These are phyloP conservation scores for Kodamaea sp. DNA, from an alignment of 1,139 yeast genomes.

Conservation along the genomic window DNA sequence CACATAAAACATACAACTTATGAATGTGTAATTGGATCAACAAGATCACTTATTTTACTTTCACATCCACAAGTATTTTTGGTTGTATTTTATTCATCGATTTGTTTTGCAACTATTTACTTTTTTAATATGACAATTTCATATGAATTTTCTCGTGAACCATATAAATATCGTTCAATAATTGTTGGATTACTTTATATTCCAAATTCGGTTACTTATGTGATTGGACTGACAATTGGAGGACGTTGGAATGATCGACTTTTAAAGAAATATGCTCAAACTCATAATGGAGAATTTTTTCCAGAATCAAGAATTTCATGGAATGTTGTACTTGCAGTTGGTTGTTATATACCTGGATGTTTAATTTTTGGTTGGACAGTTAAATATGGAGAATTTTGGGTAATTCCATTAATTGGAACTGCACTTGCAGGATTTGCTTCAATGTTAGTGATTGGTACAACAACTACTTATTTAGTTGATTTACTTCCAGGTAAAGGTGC, in stretches of 20 bases:
- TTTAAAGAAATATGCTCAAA: slow-evolving; percentile 49
- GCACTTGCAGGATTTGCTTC: slow-evolving; percentile 79
- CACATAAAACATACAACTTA: slow-evolving; percentile 25
- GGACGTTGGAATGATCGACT: slow-evolving; percentile 77
- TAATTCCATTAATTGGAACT: slow-evolving; percentile 72
- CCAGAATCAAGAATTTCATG: slow-evolving; percentile 82
- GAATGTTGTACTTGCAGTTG: slow-evolving; percentile 65
- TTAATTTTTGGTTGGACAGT: slow-evolving; percentile 83
- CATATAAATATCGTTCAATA: slow-evolving; percentile 65
- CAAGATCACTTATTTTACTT: slow-evolving; percentile 50
- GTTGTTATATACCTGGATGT: slow-evolving; percentile 60
- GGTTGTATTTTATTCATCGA: slow-evolving; percentile 61
- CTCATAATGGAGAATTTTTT: slow-evolving; percentile 58
- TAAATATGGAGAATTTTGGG: slow-evolving; percentile 65
- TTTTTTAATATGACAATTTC: slow-evolving; percentile 74
- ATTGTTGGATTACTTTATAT: slow-evolving; percentile 74
- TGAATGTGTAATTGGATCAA: slow-evolving; percentile 44
- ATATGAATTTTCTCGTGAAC: slow-evolving; percentile 55
- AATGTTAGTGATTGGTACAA: slow-evolving; percentile 80
- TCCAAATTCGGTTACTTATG: slow-evolving; percentile 77
- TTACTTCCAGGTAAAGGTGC: slow-evolving; percentile 87
- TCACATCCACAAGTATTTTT: slow-evolving; percentile 71
- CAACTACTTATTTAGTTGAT: slow-evolving; percentile 79
- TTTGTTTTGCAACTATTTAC: slow-evolving; percentile 66
- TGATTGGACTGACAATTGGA: slow-evolving; percentile 69